Percentiles rank a stretch among this genome's conserved stretches.
Conservation (phyloP, 306 rosid species). For the Astragalus membranaceus region DNA sequence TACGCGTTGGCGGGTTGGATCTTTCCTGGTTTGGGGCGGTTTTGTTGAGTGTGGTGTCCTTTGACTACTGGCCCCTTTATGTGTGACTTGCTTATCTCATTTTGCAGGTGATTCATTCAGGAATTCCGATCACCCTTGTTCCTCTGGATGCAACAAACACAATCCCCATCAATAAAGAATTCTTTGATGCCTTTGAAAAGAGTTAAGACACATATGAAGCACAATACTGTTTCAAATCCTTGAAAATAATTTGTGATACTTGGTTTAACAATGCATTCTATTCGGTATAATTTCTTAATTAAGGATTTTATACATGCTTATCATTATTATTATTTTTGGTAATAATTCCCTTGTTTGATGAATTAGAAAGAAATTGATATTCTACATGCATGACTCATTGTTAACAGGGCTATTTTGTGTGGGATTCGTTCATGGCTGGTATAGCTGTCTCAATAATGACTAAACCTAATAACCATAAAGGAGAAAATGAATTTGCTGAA, state of each 20-base stretch:
- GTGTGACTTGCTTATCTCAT: no score
- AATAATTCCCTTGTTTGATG: not conserved
- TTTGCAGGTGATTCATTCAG: constrained; percentile 85
- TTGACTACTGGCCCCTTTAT: no score
- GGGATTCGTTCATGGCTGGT: constrained; percentile 85
- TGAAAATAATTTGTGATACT: constrained; percentile 74
- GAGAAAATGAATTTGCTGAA: constrained; percentile 80
- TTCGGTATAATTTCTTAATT: constrained; percentile 35
- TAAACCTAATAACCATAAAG: constrained; percentile 35
- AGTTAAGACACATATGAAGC: constrained; percentile 65
- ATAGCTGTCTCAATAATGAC: constrained; percentile 78
- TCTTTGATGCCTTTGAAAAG: constrained; percentile 60
- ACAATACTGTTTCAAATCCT: constrained; percentile 67
- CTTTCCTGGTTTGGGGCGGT: no score
- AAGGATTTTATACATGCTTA: not conserved
- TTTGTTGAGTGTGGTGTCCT: no score
- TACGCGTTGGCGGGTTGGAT: no score
- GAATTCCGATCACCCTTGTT: constrained; percentile 83
- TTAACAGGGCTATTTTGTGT: constrained; percentile 79
- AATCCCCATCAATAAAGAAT: constrained; percentile 56
- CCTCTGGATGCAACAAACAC: constrained; percentile 94
- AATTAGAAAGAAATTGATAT: constrained; percentile 8
- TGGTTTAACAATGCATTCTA: constrained; percentile 64
- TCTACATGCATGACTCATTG: not conserved
- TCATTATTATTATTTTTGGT: not conserved